A percentile compares a stretch with the other conserved stretches of the same genome.
Conservation (phyloP, 768 basidiomycete genomes). For the Lactarius sanguifluus region DNA sequence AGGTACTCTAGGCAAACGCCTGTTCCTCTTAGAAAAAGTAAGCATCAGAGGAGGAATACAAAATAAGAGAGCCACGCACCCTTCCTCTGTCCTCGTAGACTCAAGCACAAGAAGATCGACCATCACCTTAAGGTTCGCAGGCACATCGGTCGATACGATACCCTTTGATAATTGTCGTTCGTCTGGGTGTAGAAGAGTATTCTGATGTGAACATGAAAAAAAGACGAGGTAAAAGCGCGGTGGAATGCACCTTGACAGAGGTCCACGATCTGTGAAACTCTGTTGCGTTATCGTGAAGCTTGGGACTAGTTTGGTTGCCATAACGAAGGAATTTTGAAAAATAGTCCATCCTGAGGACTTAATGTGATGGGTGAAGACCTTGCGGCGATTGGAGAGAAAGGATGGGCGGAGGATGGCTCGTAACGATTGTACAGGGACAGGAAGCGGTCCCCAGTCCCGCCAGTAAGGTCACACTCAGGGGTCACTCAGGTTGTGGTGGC, state of each 20-base stretch:
- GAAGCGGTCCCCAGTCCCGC: background rate
- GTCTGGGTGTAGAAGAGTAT: conserved; percentile 82
- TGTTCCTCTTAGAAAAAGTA: conserved; percentile 55
- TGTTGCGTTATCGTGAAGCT: conserved; percentile 62
- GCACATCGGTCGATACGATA: conserved; percentile 79
- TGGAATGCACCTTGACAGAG: conserved; percentile 57
- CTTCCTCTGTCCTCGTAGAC: conserved; percentile 80
- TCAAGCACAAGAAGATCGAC: conserved; percentile 87
- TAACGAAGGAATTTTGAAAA: conserved; percentile 76
- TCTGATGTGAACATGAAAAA: conserved; percentile 43
- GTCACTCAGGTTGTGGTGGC: too few species aligned
- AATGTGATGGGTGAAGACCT: background rate
- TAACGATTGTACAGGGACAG: too few species aligned
- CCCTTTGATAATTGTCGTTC: conserved; percentile 84
- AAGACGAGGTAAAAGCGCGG: background rate
- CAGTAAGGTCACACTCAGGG: background rate
- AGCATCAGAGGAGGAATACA: conserved; percentile 13
- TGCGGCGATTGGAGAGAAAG: background rate
- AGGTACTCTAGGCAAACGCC: conserved; percentile 91
- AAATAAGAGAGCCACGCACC: conserved; percentile 52
- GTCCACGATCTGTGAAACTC: conserved; percentile 80
- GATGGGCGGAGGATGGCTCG: background rate
- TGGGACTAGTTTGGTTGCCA: conserved; percentile 46
- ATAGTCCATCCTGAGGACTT: conserved; percentile 61
- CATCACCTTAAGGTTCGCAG: conserved; percentile 70